phyloP scores from a whole-genome alignment of 352 stramenopile species.

The Hyaloperonospora arabidopsidis region DNA sequence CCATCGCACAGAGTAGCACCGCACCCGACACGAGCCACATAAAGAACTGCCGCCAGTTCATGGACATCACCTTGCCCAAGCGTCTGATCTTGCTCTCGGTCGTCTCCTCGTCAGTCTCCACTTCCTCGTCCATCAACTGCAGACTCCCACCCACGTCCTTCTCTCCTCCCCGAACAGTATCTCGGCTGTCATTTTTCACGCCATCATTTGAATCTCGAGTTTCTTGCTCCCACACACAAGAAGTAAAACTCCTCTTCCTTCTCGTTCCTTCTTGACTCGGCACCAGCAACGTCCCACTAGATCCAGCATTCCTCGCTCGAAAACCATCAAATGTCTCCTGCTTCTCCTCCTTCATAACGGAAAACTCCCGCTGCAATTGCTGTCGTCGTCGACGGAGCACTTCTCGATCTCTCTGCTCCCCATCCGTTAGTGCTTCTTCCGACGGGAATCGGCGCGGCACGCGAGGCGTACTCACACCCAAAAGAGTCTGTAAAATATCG shows the following conservation, averaged over 20 bases:
- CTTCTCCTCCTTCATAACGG: conserved; percentile 18
- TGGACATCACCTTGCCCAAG: conserved; percentile 30
- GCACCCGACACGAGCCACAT: conserved; percentile 33
- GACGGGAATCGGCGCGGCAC: conserved; percentile 41
- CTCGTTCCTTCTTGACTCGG: neutral
- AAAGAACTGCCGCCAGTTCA: conserved; percentile 33
- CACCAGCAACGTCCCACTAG: neutral
- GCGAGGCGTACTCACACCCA: conserved; percentile 37
- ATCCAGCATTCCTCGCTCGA: neutral
- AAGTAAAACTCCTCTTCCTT: neutral
- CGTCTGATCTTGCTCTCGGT: conserved; percentile 34
- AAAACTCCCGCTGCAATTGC: conserved; percentile 34
- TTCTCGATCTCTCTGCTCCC: conserved; percentile 45
- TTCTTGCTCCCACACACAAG: too few relatives aligned
- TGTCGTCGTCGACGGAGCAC: conserved; percentile 39
- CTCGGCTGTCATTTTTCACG: neutral
- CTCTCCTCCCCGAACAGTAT: conserved; percentile 12
- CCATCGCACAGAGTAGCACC: conserved; percentile 32
- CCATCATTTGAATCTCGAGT: neutral
- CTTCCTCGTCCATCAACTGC: conserved; percentile 25
- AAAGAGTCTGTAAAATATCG: conserved; percentile 45
- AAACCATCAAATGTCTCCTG: conserved; percentile 6
- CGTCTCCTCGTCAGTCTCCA: conserved; percentile 44
- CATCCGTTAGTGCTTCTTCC: conserved; percentile 34
- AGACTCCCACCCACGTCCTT: conserved; percentile 12